Base-by-base conservation (phyloP, 1,284 basidiomycete genomes). In the Mycosarcoma mackinlayi region DNA sequence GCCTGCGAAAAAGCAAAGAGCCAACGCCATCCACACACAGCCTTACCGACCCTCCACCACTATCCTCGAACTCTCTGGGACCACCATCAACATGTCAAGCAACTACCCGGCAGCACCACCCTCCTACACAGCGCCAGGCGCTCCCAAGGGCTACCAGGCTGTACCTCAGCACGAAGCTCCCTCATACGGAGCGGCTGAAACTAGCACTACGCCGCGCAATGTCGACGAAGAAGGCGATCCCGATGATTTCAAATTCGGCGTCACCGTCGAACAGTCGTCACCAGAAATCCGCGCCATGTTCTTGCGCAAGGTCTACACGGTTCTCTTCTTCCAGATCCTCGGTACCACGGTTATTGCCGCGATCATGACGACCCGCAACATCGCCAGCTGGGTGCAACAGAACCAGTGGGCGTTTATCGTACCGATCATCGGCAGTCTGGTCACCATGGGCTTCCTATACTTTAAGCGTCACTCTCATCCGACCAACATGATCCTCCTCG, bases 391-490 rank as follows among this genome's bases (percentile, higher is more conserved):
- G 79, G 54, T 82, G 6, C 73, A 76, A 45, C 41, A 61, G 21
- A 69, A 78, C 62, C 53, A 66, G 25, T 79, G 78, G 79, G 54
- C 74, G 7, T 66, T 81, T 47, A 68, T 81, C 49, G 53, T 92
- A 18, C 88, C 91, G 18, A 84, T 92, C 24, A 86, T 92, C 69
- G 90, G 88, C 25, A 89, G 90, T 18, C 83, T 94, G 37, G 82
- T 91, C 77, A 89, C 89, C 66, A 87, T 94, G 40, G 89, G 89
- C 4, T 83, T 92, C 40, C 85, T 93, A 14, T 93, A 88, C 85
- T 93, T 90, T 90, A 93, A 94, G 84, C 89, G 92, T 63, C 91
- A 93, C 84, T 88, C 87, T 79, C 89, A 92, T 80, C 92, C 93
- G 14, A 85, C 87, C 82, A 95, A 95, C 84, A 86, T 93, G 50